phyloP scores from a whole-genome alignment of 106 monocot species.

The Acanthochlamys bracteata region DNA sequence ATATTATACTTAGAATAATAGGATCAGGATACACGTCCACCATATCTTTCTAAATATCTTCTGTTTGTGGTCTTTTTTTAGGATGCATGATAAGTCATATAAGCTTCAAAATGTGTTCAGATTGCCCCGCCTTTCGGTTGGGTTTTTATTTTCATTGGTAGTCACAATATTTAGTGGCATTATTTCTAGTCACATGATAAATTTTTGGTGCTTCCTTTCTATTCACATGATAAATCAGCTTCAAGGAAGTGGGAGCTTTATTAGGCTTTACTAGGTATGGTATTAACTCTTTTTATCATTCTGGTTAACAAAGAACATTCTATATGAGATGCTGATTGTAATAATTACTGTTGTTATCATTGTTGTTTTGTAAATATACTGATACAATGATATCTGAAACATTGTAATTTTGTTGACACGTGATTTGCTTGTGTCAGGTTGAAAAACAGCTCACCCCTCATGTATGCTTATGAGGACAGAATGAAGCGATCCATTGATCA shows the following conservation, averaged over 20 bases:
- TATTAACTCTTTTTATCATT: not conserved
- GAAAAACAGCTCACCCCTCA: constrained; percentile 98
- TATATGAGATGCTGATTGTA: too few relatives aligned
- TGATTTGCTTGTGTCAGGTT: constrained; percentile 34
- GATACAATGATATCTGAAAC: too few relatives aligned
- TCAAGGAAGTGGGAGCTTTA: constrained; percentile 86
- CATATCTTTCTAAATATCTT: not conserved
- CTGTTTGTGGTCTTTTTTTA: constrained; percentile 1
- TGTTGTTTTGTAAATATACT: not conserved
- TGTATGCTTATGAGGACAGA: constrained; percentile 92
- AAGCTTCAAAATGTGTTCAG: constrained; percentile 97
- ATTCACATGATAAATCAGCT: constrained; percentile 89
- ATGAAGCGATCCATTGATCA: constrained; percentile 97
- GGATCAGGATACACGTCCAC: not conserved
- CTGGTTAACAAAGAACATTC: not conserved
- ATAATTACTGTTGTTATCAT: not conserved
- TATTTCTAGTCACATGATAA: not conserved
- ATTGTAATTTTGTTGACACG: too few relatives aligned
- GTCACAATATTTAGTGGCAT: not conserved
- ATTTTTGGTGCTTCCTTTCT: constrained; percentile 4
- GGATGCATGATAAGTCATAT: constrained; percentile 90
- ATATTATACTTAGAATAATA: not conserved
- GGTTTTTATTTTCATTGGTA: not conserved
- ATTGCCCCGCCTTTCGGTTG: constrained; percentile 98
- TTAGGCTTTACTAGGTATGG: constrained; percentile 78